Evolutionary conservation across 2,329 filamentous ascomycete genomes (phyloP).

Genomic region (Monosporascus sp.): DNA sequence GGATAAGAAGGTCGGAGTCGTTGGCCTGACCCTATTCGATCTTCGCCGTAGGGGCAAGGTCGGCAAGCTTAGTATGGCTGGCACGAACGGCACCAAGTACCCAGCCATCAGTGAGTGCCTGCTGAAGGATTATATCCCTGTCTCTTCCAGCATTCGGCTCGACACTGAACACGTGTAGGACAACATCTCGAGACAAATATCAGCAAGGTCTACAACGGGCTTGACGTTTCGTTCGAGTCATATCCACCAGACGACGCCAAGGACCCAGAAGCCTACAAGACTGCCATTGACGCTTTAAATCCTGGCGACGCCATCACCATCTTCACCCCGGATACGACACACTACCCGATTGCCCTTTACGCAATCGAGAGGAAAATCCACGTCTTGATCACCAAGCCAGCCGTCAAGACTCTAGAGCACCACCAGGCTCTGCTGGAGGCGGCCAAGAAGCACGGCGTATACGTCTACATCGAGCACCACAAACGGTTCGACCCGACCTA

Average conservation of each 20-base stretch:
- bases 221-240: slow-evolving; percentile 81
- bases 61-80: slow-evolving; percentile 79
- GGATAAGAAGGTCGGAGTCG: slow-evolving; percentile 95
- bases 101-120: slow-evolving; percentile 72
- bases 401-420: slow-evolving; percentile 76
- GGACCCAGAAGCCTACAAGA: slow-evolving; percentile 81
- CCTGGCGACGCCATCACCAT: slow-evolving; percentile 89
- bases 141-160: background rate
- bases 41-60: slow-evolving; percentile 85
- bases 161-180: slow-evolving; percentile 39
- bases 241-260: slow-evolving; percentile 69
- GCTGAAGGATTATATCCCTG: background rate
- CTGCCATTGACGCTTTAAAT: slow-evolving; percentile 76
- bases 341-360: slow-evolving; percentile 88
- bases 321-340: slow-evolving; percentile 90
- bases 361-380: slow-evolving; percentile 85
- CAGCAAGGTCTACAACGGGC: slow-evolving; percentile 76
- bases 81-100: slow-evolving; percentile 83
- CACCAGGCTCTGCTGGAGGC: slow-evolving; percentile 72
- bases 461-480: slow-evolving; percentile 93
- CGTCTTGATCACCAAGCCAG: slow-evolving; percentile 90
- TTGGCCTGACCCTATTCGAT: slow-evolving; percentile 85
- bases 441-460: slow-evolving; percentile 69
- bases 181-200: slow-evolving; percentile 87
- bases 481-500: slow-evolving; percentile 95